Evolutionary conservation across 768 basidiomycete genomes (phyloP), one percentile per base, ranked within the genome.

Genomic region (Naganishia randhawae): DNA sequence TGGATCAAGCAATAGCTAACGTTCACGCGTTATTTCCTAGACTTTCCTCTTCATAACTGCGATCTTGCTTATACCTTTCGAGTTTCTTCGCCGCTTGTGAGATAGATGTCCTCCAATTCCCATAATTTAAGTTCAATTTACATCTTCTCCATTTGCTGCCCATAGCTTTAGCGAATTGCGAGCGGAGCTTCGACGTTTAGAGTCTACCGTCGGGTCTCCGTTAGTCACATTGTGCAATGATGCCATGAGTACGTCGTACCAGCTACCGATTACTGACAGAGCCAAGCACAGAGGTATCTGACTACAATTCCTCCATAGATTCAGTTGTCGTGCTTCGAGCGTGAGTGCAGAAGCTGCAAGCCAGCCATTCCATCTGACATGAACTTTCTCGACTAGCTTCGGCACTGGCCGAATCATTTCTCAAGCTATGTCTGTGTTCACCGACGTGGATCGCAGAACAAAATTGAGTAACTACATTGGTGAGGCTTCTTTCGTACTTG

Each of bases 151-250:
- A 2, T 22, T 13, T 22, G n/a, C 45, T 48, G n/a, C n/a, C 27
- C 13, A 25, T 16, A 61, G 57, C 25, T 61, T 61, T 25, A 29
- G 57, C 57, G 41, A 61, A 61, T 22, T 37, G 27, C 66, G 77
- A 50, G 74, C 74, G 17, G 74, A 78, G 45, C 63, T 76, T 25
- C 62, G 72, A 31, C 68, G 77, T 29, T 70, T 75, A 11, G 65
- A 67, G 13, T 54, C 73, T 0, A 67, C 69, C 5, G 71, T 73
- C 2, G 64, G 63, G 2, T 73, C 73, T 11, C 75, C 77, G 4
- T 48, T 76, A 0, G 69, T 73, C 45, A 70, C 75, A 1, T 66
- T 76, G 10, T 78, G 74, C 68, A 70, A 75, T 55, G 77, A 78
- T 57, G 68, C 73, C 0, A 74, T 76, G n/a, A 73, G 75, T 22